Evolutionary conservation across 2,329 filamentous ascomycete genomes (phyloP), one percentile per base, ranked within the genome.

Genomic region (Colletotrichum sp.): DNA sequence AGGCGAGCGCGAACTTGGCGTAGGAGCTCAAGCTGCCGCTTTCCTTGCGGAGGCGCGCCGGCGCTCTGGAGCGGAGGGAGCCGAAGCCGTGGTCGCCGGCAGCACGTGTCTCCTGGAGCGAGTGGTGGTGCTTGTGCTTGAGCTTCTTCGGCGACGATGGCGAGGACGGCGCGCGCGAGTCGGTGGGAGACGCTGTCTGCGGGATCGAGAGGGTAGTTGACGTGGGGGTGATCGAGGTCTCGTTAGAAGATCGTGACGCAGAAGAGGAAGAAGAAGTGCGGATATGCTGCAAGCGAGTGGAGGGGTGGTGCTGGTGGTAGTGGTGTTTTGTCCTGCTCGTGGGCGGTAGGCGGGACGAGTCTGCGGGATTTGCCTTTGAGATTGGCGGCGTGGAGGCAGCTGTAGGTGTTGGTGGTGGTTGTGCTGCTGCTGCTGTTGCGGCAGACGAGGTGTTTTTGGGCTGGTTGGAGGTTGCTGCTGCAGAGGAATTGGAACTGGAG

Each of bases 231-330:
- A 62, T 68, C 49, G 71, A 69, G 21, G 66, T 76, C 68, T 81
- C 77, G 75, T 80, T 74, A 21, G 80, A 80, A 21, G 78, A 80
- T 34, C 77, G 77, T 36, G 78, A 80, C 24, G 74, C 72, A 24
- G 78, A 80, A 76, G 82, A 83, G 62, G 80, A 80, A 76, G 82
- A 84, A 67, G 82, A 83, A 8, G 82, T 83, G 49, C 82, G 76
- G 32, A 80, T 79, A 77, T 83, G 82, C 26, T 80, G 81, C 62
- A 79, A 64, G n/a, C 74, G 69, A 74, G 44, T 68, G n/a, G 71
- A 60, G 15, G 36, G 59, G 26, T 62, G 70, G 26, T 62, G 59
- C 9, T 69, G 65, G 15, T 66, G 52, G 26, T 69, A 39, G 34
- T 55, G 60, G 34, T 62, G 36, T 30, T 36, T 65, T 21, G 63